A percentile compares a stretch with the other conserved stretches of the same genome.
phyloP scores from a whole-genome alignment of 331 rosid genomes.

The Prunus yedoensis region DNA sequence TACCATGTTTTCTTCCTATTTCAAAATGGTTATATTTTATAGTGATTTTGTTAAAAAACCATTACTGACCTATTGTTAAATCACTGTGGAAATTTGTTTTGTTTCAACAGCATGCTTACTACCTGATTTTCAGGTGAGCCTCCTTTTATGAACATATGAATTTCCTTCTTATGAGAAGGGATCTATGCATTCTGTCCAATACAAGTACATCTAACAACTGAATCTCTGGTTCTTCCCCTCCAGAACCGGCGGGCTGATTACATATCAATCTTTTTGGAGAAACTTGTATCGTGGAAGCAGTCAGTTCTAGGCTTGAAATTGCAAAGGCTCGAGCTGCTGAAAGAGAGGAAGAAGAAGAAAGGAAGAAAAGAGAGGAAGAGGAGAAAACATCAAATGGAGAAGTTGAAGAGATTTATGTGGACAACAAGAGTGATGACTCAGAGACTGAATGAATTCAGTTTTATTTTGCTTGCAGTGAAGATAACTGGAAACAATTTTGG shows the following conservation, averaged over 20 bases:
- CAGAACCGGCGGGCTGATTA: conserved; percentile 67
- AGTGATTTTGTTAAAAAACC: background rate
- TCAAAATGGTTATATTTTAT: background rate
- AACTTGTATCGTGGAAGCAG: conserved; percentile 84
- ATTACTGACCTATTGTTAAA: conserved; percentile 26
- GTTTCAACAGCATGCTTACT: conserved; percentile 83
- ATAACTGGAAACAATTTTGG: background rate
- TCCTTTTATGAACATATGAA: conserved; percentile 6
- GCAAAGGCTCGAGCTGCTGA: conserved; percentile 59
- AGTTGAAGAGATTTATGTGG: conserved; percentile 38
- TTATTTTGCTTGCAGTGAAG: conserved; percentile 5
- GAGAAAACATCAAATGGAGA: conserved; percentile 17
- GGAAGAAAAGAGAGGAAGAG: conserved; percentile 42
- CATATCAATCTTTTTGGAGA: conserved; percentile 67
- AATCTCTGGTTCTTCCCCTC: conserved; percentile 7
- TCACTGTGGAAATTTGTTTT: conserved; percentile 15
- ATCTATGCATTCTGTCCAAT: background rate
- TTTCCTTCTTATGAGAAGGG: background rate
- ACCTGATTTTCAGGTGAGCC: conserved; percentile 77
- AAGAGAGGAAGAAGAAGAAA: conserved; percentile 50
- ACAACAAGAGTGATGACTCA: conserved; percentile 34
- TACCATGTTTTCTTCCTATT: conserved; percentile 4
- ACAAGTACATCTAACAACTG: background rate
- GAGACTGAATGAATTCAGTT: conserved; percentile 32
- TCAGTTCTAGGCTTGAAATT: conserved; percentile 58